phyloP scores from a whole-genome alignment of 345 rosid species.

The Heritiera fomes region DNA sequence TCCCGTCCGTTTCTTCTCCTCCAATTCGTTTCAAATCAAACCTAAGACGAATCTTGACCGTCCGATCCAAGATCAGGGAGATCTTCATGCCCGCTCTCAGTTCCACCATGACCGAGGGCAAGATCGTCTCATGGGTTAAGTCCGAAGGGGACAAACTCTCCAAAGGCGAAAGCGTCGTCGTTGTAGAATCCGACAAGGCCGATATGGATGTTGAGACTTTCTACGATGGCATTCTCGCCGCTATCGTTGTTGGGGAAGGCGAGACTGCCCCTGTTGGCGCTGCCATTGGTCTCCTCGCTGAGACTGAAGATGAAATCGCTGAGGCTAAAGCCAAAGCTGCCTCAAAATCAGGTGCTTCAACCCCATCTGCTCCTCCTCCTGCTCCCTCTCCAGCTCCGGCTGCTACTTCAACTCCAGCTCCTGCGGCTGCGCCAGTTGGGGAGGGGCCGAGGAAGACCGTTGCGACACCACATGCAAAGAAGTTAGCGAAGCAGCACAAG shows the following conservation, averaged over 20 bases:
- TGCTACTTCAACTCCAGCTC: slow-evolving; percentile 35
- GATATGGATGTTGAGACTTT: slow-evolving; percentile 98
- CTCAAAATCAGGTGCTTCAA: slow-evolving; percentile 38
- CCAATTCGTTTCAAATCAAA: slow-evolving; percentile 27
- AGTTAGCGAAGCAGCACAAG: slow-evolving; percentile 84
- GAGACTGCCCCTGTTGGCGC: slow-evolving; percentile 88
- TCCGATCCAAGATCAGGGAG: slow-evolving; percentile 84
- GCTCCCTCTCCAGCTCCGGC: slow-evolving; percentile 58
- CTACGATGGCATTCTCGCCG: slow-evolving; percentile 89
- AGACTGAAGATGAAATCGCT: slow-evolving; percentile 81
- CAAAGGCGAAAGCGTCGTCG: slow-evolving; percentile 93
- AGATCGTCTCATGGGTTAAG: slow-evolving; percentile 93
- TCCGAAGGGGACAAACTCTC: slow-evolving; percentile 90
- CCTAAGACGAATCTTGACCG: slow-evolving; percentile 35
- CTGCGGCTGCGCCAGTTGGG: slow-evolving; percentile 25
- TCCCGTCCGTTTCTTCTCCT: slow-evolving; percentile 32
- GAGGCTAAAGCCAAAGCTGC: slow-evolving; percentile 81
- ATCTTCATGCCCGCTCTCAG: slow-evolving; percentile 99
- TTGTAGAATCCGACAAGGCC: slow-evolving; percentile 94
- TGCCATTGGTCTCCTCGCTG: slow-evolving; percentile 80
- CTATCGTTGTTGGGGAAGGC: slow-evolving; percentile 91
- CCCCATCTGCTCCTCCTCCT: slow-evolving; percentile 39
- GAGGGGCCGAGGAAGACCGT: slow-evolving; percentile 64
- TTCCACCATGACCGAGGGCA: slow-evolving; percentile 98
- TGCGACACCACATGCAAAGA: slow-evolving; percentile 83